These are phyloP conservation scores for Sherardia arvensis DNA, from an alignment of 257 asterid genomes.

Conservation along the genomic window DNA sequence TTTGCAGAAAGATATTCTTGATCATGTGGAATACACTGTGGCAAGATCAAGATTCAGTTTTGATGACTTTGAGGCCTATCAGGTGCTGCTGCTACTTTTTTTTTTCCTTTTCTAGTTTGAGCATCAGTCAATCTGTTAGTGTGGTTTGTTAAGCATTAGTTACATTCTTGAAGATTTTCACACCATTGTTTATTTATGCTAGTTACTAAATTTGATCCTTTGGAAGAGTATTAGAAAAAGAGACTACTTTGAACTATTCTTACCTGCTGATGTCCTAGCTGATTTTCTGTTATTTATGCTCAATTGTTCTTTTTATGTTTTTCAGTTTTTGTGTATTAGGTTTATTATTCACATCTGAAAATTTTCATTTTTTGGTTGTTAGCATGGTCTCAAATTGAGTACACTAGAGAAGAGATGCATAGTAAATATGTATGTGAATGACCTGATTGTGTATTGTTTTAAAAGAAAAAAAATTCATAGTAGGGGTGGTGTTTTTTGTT, in stretches of 20 bases:
- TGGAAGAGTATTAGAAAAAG: not conserved
- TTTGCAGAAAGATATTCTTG: constrained; percentile 38
- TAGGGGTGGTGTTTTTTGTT: too few relatives aligned
- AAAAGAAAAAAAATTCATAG: too few relatives aligned
- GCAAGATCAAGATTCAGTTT: constrained; percentile 46
- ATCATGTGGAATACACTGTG: constrained; percentile 44
- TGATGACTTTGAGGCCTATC: constrained; percentile 52
- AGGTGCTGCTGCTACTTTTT: constrained; percentile 15
- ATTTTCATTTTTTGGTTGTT: not conserved
- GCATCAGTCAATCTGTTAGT: not conserved
- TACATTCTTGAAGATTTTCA: not conserved
- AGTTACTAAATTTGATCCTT: not conserved
- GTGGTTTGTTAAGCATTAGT: not conserved
- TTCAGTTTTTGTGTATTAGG: too few relatives aligned
- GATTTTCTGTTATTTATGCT: not conserved
- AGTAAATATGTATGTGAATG: not conserved
- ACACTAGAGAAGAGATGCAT: not conserved
- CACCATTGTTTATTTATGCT: not conserved
- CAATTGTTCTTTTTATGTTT: not conserved
- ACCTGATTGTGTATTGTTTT: not conserved
- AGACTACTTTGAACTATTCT: too few relatives aligned
- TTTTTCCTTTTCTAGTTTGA: not conserved
- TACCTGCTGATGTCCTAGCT: not conserved
- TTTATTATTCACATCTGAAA: not conserved
- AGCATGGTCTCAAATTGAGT: not conserved